These are phyloP conservation scores for Malassezia obtusa DNA, from an alignment of 1,284 basidiomycete genomes.

Conservation along the genomic window DNA sequence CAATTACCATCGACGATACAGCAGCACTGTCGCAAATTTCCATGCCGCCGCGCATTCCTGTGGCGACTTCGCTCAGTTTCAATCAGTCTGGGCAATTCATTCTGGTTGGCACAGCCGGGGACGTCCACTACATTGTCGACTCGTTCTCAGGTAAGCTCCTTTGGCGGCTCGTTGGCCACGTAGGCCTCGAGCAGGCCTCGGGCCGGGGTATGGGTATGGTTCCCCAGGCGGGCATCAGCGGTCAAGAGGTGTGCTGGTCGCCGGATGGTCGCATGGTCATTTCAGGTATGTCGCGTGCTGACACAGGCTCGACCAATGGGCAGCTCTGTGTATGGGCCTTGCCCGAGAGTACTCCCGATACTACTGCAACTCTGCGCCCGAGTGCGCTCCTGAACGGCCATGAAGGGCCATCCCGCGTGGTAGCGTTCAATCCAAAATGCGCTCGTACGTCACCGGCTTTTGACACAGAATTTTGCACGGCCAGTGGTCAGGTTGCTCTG, in stretches of 20 bases:
- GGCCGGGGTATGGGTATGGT: conserved; percentile 29
- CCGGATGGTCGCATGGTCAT: conserved; percentile 40
- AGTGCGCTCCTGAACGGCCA: conserved; percentile 25
- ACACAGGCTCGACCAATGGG: conserved; percentile 17
- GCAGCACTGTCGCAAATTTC: conserved; percentile 32
- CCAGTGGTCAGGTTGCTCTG: conserved; percentile 31
- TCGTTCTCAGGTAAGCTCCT: conserved; percentile 24
- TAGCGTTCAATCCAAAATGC: conserved; percentile 38
- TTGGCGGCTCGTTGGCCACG: conserved; percentile 30
- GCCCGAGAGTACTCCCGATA: conserved; percentile 14
- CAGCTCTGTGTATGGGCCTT: conserved; percentile 26
- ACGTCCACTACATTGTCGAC: conserved; percentile 70
- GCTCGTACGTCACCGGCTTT: conserved; percentile 28
- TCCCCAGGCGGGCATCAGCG: conserved; percentile 39
- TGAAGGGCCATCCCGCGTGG: conserved; percentile 23
- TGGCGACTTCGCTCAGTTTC: conserved; percentile 82
- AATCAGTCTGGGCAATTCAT: conserved; percentile 75
- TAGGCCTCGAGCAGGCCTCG: conserved; percentile 29
- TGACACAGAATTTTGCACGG: conserved; percentile 30
- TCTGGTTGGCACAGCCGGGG: conserved; percentile 80
- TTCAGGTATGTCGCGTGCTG: too few species aligned
- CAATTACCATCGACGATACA: conserved; percentile 59
- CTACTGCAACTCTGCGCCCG: conserved; percentile 14
- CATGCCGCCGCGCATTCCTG: conserved; percentile 64
- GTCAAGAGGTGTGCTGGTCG: conserved; percentile 38